Base-by-base conservation (phyloP, 2,329 filamentous ascomycete genomes). In the Cladosporium colombiae region DNA sequence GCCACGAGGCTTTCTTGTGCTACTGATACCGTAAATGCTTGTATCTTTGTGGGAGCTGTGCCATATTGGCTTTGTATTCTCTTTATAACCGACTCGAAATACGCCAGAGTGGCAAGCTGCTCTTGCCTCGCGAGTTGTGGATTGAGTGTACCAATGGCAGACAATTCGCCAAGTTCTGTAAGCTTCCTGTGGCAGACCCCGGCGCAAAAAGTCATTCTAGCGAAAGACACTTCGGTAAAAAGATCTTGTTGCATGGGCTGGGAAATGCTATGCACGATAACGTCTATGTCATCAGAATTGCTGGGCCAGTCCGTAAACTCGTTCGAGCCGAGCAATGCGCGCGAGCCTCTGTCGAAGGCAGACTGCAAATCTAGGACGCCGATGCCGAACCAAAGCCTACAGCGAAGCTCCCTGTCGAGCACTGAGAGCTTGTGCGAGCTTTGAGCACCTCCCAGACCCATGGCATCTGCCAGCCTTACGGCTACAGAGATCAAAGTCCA, bases 271-370 rank as follows among this genome's bases (percentile, higher is more conserved):
- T 53, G 50, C 16, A 25, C 18, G 27, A 21, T 18, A n/a, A 53
- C 3, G 27, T 31, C 50, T 14, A 29, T 21, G 25, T 53, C 50
- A 6, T 53, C 50, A 18, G 27, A 18, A 53, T 29, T 29, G 11
- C 13, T 13, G 55, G 50, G 50, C 50, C 50, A 53, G 25, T 27
- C 50, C 10, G 23, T 11, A 10, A 53, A 31, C 1, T 53, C 25
- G 23, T 27, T 18, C 27, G 25, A 53, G 10, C 10, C 21, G 14
- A 53, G 23, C 23, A 53, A 53, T 31, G 50, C 25, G n/a, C 25
- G 55, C 3, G 55, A 58, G 23, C 55, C 55, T 25, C 55, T 35
- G 23, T 58, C 55, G 18, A 58, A 58, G 11, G 55, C 31, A n/a
- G 33, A 37, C 25, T 58, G 55, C 31, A 58, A 8, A 35, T 58